Conservation (phyloP, 2,329 filamentous ascomycete genomes). For the Paracoccidioides lutzii region DNA sequence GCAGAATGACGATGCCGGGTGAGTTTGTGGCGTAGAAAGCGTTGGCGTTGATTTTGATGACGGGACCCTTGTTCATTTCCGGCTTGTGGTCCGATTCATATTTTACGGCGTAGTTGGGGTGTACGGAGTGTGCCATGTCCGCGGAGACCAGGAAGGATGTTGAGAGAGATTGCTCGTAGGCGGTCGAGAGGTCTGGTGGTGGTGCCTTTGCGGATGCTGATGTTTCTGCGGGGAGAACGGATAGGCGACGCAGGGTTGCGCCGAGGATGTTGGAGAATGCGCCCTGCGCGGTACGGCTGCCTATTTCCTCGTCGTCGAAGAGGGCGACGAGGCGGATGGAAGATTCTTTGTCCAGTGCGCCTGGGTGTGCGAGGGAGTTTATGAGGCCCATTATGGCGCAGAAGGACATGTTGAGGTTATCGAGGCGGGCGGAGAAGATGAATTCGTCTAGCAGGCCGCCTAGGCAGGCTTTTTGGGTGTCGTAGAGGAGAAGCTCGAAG, state of each 20-base stretch:
- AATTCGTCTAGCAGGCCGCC: slow-evolving; percentile 88
- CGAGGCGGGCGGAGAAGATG: slow-evolving; percentile 87
- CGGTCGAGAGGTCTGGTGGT: slow-evolving; percentile 56
- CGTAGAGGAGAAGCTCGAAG: slow-evolving; percentile 94
- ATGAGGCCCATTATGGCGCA: slow-evolving; percentile 80
- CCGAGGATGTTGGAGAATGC: slow-evolving; percentile 87
- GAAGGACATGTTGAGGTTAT: slow-evolving; percentile 95
- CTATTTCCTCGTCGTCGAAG: slow-evolving; percentile 98
- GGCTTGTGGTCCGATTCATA: slow-evolving; percentile 86
- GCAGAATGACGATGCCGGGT: slow-evolving; percentile 81
- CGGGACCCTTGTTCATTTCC: slow-evolving; percentile 89
- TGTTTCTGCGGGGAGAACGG: slow-evolving; percentile 52
- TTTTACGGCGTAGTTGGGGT: slow-evolving; percentile 87
- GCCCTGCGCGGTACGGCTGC: slow-evolving; percentile 81
- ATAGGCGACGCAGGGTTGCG: slow-evolving; percentile 72
- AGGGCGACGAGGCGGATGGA: slow-evolving; percentile 83
- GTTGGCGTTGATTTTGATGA: slow-evolving; percentile 98
- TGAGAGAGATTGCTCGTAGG: slow-evolving; percentile 83
- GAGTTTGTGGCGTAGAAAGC: slow-evolving; percentile 94
- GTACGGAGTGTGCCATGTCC: slow-evolving; percentile 93
- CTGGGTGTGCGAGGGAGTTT: slow-evolving; percentile 53
- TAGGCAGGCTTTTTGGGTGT: slow-evolving; percentile 80
- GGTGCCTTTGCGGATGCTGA: slow-evolving; percentile 17
- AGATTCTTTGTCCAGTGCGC: slow-evolving; percentile 59
- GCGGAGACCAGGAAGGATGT: slow-evolving; percentile 90